phyloP scores from a whole-genome alignment of 768 basidiomycete species.

The Agaricus sinodeliciosus region DNA sequence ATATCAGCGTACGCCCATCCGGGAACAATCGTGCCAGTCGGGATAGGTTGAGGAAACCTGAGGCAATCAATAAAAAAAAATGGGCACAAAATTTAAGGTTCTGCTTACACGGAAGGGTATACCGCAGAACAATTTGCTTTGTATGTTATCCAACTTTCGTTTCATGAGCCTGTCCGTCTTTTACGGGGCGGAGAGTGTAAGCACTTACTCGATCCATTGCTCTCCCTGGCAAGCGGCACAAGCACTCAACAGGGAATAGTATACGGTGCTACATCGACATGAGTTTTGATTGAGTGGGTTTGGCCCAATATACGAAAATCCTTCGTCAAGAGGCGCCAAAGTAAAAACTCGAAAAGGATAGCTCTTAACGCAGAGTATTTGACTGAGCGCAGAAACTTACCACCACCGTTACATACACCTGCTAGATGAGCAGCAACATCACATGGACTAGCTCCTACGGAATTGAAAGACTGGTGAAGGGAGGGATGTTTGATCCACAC shows the following conservation, averaged over 20 bases:
- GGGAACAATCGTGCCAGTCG: constrained; percentile 35
- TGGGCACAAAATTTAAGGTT: neutral
- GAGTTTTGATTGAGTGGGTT: constrained; percentile 23
- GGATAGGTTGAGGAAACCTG: constrained; percentile 33
- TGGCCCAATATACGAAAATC: constrained; percentile 33
- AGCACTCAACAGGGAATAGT: constrained; percentile 46
- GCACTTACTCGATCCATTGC: constrained; percentile 24
- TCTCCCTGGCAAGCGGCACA: constrained; percentile 42
- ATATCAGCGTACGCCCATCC: constrained; percentile 44
- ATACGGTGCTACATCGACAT: constrained; percentile 47
- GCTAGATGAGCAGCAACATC: constrained; percentile 34
- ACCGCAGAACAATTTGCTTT: constrained; percentile 37
- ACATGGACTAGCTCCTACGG: constrained; percentile 34
- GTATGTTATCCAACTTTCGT: constrained; percentile 42
- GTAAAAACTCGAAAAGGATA: constrained; percentile 22
- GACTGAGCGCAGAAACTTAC: constrained; percentile 18
- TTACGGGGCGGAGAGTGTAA: neutral
- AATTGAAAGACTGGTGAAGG: constrained; percentile 30
- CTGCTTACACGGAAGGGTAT: constrained; percentile 28
- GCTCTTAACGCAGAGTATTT: neutral
- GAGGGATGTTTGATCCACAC: neutral
- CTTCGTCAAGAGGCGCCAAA: constrained; percentile 23
- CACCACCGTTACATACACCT: constrained; percentile 31
- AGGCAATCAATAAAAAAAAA: neutral
- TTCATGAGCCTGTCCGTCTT: neutral